These are phyloP conservation scores for Aegilops tauschii DNA, from an alignment of 176 grass and related monocot species.

Conservation along the genomic window DNA sequence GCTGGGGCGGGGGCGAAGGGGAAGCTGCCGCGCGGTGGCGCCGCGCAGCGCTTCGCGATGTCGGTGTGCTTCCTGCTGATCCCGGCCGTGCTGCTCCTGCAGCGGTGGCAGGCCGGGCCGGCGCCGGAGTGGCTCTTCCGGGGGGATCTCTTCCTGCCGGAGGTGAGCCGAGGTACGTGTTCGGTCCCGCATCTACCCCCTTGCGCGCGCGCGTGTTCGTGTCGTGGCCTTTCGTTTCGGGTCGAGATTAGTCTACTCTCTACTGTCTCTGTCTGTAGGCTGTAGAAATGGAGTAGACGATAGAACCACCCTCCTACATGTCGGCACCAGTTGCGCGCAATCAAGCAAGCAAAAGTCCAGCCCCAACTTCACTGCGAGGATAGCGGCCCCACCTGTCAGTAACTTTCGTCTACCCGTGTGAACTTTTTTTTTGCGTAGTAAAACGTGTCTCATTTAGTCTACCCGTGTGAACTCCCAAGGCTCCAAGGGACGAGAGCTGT, in stretches of 20 bases:
- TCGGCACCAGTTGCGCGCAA: not conserved
- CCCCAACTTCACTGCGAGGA: not conserved
- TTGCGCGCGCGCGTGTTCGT: not conserved
- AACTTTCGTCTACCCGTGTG: not conserved
- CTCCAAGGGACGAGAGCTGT: too few relatives aligned
- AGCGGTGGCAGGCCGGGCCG: slow-evolving; percentile 26
- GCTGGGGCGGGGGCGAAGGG: not conserved
- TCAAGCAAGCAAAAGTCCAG: not conserved
- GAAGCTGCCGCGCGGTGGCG: not conserved
- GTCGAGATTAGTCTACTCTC: not conserved
- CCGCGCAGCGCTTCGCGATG: not conserved
- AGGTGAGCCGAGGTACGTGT: slow-evolving; percentile 14
- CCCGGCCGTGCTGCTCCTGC: slow-evolving; percentile 37
- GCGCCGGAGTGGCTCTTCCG: slow-evolving; percentile 35
- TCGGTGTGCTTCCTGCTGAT: slow-evolving; percentile 17
- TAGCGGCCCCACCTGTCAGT: not conserved
- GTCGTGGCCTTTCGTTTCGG: not conserved
- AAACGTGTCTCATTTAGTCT: not conserved
- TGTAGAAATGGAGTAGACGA: too few relatives aligned
- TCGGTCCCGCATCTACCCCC: not conserved
- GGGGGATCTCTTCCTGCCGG: not conserved
- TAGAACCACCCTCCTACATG: not conserved
- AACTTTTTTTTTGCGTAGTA: too few relatives aligned
- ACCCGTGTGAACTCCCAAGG: too few relatives aligned
- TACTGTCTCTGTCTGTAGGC: not conserved